Evolutionary conservation across 2,329 filamentous ascomycete species (phyloP).

Genomic region (Talaromyces sp.): DNA sequence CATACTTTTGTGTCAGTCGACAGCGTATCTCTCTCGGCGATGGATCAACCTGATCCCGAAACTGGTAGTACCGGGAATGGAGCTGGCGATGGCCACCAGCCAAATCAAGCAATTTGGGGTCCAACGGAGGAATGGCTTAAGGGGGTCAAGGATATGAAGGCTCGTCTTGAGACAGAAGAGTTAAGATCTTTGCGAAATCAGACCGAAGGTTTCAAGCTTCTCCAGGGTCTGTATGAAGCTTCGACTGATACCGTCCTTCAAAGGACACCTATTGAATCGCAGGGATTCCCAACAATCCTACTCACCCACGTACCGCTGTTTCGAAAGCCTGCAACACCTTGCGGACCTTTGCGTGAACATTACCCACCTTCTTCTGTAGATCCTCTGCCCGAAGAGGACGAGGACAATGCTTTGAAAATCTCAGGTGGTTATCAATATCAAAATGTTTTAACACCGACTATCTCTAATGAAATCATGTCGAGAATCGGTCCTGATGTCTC

Average conservation of each 20-base stretch:
- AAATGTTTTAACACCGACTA: slow-evolving; percentile 75
- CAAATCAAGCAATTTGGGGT: slow-evolving; percentile 63
- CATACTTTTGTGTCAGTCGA: slow-evolving; percentile 94
- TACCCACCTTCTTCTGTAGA: slow-evolving; percentile 68
- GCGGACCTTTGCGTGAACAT: slow-evolving; percentile 79
- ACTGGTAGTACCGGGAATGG: slow-evolving; percentile 48
- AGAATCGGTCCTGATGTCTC: slow-evolving; percentile 72
- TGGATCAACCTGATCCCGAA: slow-evolving; percentile 51
- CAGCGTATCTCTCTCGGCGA: slow-evolving; percentile 78
- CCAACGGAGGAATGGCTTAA: slow-evolving; percentile 74
- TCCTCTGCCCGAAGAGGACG: slow-evolving; percentile 56
- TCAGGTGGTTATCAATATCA: slow-evolving; percentile 89
- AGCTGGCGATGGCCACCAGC: slow-evolving; percentile 48
- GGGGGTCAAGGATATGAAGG: slow-evolving; percentile 60
- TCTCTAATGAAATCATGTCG: slow-evolving; percentile 71
- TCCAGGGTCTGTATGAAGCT: slow-evolving; percentile 59
- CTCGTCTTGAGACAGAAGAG: slow-evolving; percentile 65
- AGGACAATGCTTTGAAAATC: slow-evolving; percentile 74
- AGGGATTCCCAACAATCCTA: slow-evolving; percentile 78
- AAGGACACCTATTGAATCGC: slow-evolving; percentile 24
- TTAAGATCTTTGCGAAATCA: slow-evolving; percentile 62
- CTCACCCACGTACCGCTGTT: slow-evolving; percentile 90
- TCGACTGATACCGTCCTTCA: slow-evolving; percentile 39
- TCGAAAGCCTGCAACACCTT: slow-evolving; percentile 75
- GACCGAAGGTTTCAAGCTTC: slow-evolving; percentile 53